These are phyloP conservation scores for Aspergillus sclerotiicarbonarius DNA, from an alignment of 495 filamentous ascomycete species.

Conservation along the genomic window DNA sequence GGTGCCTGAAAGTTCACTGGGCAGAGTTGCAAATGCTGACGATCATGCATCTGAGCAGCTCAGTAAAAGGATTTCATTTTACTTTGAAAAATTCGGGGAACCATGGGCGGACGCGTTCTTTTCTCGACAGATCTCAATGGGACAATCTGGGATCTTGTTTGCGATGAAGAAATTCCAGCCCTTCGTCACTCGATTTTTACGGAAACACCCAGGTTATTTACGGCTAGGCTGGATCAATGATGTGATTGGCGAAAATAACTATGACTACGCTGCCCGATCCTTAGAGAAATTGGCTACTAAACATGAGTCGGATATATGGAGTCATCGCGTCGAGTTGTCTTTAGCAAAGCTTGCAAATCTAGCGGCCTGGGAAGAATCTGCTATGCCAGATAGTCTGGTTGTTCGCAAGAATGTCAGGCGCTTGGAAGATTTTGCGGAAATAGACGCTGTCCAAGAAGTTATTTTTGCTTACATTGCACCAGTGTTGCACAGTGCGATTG, in stretches of 20 bases:
- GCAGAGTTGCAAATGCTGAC: constrained; percentile 11
- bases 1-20: constrained; percentile 8
- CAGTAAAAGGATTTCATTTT: constrained; percentile 50
- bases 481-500: constrained; percentile 64
- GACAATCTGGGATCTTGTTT: constrained; percentile 64
- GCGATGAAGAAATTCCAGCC: constrained; percentile 59
- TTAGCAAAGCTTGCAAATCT: constrained; percentile 78
- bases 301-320: constrained; percentile 76
- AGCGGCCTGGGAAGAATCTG: constrained; percentile 49
- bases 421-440: constrained; percentile 59
- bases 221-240: constrained; percentile 96
- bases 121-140: constrained; percentile 64
- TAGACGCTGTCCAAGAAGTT: constrained; percentile 72
- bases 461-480: constrained; percentile 60
- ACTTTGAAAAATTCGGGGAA: constrained; percentile 71
- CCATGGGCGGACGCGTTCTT: constrained; percentile 80
- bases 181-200: constrained; percentile 72
- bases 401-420: constrained; percentile 34
- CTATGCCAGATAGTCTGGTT: constrained; percentile 18
- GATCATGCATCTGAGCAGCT: constrained; percentile 34
- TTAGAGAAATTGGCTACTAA: constrained; percentile 63
- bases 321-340: constrained; percentile 85
- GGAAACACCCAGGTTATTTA: constrained; percentile 62
- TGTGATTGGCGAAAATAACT: constrained; percentile 68
- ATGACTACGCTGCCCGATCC: constrained; percentile 62